A percentile compares a stretch with the other conserved stretches of the same genome.
These are phyloP conservation scores for Axilococcus clingmanii DNA, from an alignment of 139 green algal genomes.

Conservation along the genomic window DNA sequence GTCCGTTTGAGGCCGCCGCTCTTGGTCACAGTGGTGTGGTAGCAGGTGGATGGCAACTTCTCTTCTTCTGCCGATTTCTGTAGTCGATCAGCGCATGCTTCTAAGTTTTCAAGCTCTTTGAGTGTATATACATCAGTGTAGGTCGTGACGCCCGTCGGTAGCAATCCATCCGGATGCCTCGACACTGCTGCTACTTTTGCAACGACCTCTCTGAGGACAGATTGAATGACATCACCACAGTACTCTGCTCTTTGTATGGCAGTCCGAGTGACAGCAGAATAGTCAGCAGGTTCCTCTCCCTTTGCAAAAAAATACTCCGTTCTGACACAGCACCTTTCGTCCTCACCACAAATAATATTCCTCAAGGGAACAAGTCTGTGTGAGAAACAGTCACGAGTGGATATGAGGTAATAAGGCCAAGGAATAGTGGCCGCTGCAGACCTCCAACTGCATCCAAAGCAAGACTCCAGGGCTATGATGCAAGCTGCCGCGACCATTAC, in stretches of 20 bases:
- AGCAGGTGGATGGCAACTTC: constrained; percentile 38
- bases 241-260: background rate
- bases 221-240: background rate
- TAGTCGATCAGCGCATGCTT: constrained; percentile 28
- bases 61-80: constrained; percentile 9
- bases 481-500: constrained; percentile 4
- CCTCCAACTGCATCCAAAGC: too few relatives aligned
- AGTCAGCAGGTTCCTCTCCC: constrained; percentile 34
- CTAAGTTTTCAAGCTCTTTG: constrained; percentile 39
- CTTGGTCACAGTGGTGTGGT: constrained; percentile 25
- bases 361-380: constrained; percentile 27
- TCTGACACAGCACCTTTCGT: constrained; percentile 19
- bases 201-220: background rate
- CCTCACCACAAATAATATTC: background rate
- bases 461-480: too few relatives aligned
- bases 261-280: constrained; percentile 10
- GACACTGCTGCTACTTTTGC: background rate
- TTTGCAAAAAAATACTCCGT: constrained; percentile 50
- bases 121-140: constrained; percentile 29
- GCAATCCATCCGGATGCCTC: constrained; percentile 2
- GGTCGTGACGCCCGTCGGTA: constrained; percentile 54
- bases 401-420: constrained; percentile 54
- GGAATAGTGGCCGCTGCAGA: too few relatives aligned
- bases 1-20: constrained; percentile 45
- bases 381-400: constrained; percentile 52